A percentile compares a stretch with the other conserved stretches of the same genome.
Evolutionary conservation across 306 rosid species (phyloP).

Genomic region (Castanea crenata): DNA sequence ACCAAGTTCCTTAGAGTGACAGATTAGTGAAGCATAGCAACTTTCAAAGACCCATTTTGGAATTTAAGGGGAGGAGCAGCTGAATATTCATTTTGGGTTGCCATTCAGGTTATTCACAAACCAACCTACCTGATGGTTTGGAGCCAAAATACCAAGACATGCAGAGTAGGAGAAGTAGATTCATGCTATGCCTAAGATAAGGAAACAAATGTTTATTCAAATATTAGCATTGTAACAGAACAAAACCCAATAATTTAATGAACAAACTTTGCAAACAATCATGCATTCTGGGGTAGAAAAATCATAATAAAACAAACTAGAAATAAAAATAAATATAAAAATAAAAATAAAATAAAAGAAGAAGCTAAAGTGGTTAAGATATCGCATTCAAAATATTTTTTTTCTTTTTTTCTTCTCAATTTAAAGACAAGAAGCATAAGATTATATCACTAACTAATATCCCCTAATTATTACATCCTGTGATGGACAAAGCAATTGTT

Average conservation of each 20-base stretch:
- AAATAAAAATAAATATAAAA: no score
- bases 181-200: background rate
- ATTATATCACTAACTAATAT: constrained; percentile 30
- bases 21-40: no score
- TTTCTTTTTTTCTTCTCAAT: constrained; percentile 13
- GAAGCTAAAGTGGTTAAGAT: background rate
- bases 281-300: constrained; percentile 11
- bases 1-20: background rate
- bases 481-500: constrained; percentile 25
- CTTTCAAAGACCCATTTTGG: background rate
- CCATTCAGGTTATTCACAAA: background rate
- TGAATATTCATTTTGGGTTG: background rate
- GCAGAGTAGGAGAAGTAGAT: background rate
- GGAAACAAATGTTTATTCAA: background rate
- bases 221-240: constrained; percentile 23
- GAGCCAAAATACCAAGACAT: background rate
- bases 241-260: constrained; percentile 34
- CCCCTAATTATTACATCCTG: constrained; percentile 39
- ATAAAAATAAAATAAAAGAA: no score
- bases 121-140: background rate
- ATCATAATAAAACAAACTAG: constrained; percentile 16
- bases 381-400: constrained; percentile 13
- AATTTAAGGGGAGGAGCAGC: background rate
- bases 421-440: constrained; percentile 7
- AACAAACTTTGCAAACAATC: constrained; percentile 22